Percentiles rank a stretch among this genome's conserved stretches.
Evolutionary conservation across 208 protist species (phyloP).

Genomic region (Leishmania arabica): DNA sequence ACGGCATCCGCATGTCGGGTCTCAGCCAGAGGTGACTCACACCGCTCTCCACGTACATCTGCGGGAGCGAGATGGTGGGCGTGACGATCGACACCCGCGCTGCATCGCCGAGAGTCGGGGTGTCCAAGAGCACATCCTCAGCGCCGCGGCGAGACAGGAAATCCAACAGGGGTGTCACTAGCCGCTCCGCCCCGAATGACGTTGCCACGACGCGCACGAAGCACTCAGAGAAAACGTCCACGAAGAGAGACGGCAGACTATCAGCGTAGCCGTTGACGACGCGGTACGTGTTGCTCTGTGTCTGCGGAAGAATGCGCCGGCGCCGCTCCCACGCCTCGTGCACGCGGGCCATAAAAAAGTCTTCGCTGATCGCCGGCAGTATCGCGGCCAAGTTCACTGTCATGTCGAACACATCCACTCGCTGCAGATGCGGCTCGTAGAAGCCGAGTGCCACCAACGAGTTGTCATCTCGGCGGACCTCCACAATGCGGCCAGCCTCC

Average conservation of each 20-base stretch:
- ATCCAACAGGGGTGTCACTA: conserved; percentile 74
- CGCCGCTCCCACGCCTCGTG: conserved; percentile 65
- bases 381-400: conserved; percentile 35
- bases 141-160: conserved; percentile 63
- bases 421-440: conserved; percentile 64
- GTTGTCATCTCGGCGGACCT: conserved; percentile 61
- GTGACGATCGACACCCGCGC: conserved; percentile 48
- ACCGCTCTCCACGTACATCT: conserved; percentile 73
- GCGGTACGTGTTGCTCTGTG: conserved; percentile 73
- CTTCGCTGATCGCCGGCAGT: conserved; percentile 78
- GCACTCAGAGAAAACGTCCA: conserved; percentile 81
- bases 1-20: conserved; percentile 36
- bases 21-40: conserved; percentile 73
- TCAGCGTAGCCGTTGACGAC: conserved; percentile 78
- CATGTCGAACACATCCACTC: conserved; percentile 84
- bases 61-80: conserved; percentile 51
- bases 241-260: conserved; percentile 74
- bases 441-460: conserved; percentile 77
- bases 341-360: conserved; percentile 75
- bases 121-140: conserved; percentile 80
- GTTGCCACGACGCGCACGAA: conserved; percentile 80
- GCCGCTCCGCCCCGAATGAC: conserved; percentile 65
- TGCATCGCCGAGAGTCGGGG: conserved; percentile 54
- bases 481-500: conserved; percentile 58
- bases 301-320: conserved; percentile 47